Evolutionary conservation across 225 moss, liverwort and hornwort species (phyloP), one percentile per base, ranked within the genome.

Genomic region (Asterella californica): DNA sequence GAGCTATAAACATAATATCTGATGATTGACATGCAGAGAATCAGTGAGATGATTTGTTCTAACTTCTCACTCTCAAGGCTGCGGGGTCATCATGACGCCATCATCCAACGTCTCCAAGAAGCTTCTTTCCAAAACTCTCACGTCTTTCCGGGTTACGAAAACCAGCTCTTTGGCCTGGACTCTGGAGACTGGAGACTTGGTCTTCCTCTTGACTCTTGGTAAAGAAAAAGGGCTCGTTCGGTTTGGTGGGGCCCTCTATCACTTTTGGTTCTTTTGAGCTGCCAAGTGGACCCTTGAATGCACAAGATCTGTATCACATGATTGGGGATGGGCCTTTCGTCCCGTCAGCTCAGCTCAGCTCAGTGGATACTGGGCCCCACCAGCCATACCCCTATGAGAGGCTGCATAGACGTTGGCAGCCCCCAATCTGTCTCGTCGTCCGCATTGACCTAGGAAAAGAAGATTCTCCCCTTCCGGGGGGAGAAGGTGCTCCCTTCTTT

Each of bases 241-340:
- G n/a, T 3, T 42, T 42, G 42, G 42, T 3, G 42, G 42, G 42
- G 42, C 7, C 42, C 42, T 2, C 42, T 7, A 42, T 42, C 64
- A 64, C 64, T 64, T 29, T 64, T 5, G 29, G 27, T 64, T 64
- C 64, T 64, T 64, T 64, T 64, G 64, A 64, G 64, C 30, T 64
- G 64, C 64, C 24, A 64, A 64, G 64, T 27, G 7, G 64, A 64
- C 64, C 64, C 64, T 64, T 64, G 10, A n/a, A 64, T 25, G 64
- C 64, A 7, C 64, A 64, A 64, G 64, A 64, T 64, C 27, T 64
- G 64, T 32, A 64, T 32, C 27, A 64, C 64, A 64, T 64, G 64
- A 64, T 64, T 64, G 64, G 64, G 30, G 30, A 64, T 9, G n/a
- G 10, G 22, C 27, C 22, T 9, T 62, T 62, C 62, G n/a, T n/a